Percentiles rank a stretch among this genome's conserved stretches.
phyloP scores from a whole-genome alignment of 2,329 filamentous ascomycete species.

The Bimuria novae-zelandiae region DNA sequence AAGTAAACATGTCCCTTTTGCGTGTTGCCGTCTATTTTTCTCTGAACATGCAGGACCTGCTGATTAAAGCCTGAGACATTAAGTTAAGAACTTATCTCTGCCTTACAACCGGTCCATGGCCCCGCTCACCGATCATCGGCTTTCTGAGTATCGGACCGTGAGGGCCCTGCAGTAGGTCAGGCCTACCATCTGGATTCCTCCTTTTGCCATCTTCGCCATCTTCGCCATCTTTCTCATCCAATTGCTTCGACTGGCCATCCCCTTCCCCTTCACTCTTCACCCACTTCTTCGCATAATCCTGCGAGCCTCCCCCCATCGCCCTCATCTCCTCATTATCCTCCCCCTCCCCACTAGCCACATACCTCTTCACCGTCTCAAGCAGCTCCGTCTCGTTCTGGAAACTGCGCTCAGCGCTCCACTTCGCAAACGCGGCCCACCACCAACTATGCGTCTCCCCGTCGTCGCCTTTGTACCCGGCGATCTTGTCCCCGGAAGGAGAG shows the following conservation, averaged over 20 bases:
- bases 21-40: no score
- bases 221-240: background rate
- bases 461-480: conserved; percentile 54
- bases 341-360: conserved; percentile 28
- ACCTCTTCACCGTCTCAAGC: conserved; percentile 23
- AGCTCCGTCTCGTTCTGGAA: conserved; percentile 23
- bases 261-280: conserved; percentile 12
- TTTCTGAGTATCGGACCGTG: conserved; percentile 24
- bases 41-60: no score
- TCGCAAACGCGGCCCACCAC: conserved; percentile 57
- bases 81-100: no score
- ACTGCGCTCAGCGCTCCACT: conserved; percentile 45
- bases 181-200: background rate
- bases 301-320: conserved; percentile 36
- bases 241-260: background rate
- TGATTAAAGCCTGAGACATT: no score
- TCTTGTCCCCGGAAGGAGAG: conserved; percentile 8
- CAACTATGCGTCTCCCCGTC: conserved; percentile 58
- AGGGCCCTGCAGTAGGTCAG: conserved; percentile 5
- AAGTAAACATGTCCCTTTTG: no score
- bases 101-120: conserved; percentile 34
- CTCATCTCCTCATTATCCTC: conserved; percentile 34
- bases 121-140: conserved; percentile 29
- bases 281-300: conserved; percentile 40
- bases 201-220: background rate